A percentile compares a stretch with the other conserved stretches of the same genome.
These are phyloP conservation scores for Fomitopsis serialis DNA, from an alignment of 768 basidiomycete genomes.

Conservation along the genomic window DNA sequence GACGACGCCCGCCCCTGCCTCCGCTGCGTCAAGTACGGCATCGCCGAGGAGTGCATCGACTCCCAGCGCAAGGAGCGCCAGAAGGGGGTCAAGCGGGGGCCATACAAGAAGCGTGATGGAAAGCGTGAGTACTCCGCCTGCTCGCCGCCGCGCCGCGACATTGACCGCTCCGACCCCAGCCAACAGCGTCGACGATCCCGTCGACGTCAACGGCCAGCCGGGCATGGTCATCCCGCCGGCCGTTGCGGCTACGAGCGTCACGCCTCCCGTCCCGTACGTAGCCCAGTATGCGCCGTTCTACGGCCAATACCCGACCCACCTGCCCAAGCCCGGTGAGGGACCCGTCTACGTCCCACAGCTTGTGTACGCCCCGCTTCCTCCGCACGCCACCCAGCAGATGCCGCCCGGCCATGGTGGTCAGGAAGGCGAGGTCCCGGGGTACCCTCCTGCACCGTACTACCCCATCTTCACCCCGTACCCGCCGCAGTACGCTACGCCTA, in stretches of 20 bases:
- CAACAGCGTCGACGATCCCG: conserved; percentile 31
- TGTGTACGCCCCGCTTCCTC: conserved; percentile 38
- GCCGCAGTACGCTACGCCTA: conserved; percentile 43
- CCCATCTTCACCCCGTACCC: conserved; percentile 42
- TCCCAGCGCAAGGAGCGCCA: conserved; percentile 91
- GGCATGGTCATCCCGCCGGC: conserved; percentile 37
- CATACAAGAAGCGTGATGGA: conserved; percentile 95
- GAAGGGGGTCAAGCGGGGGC: conserved; percentile 80
- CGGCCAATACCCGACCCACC: conserved; percentile 44
- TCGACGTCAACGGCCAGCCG: conserved; percentile 7
- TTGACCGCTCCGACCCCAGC: conserved; percentile 37
- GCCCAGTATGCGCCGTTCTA: conserved; percentile 46
- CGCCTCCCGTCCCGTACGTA: conserved; percentile 50
- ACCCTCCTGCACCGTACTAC: conserved; percentile 36
- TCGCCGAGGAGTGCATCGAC: conserved; percentile 82
- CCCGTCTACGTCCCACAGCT: conserved; percentile 47
- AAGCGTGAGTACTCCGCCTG: conserved; percentile 53
- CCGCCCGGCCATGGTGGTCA: conserved; percentile 31
- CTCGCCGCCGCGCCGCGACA: not conserved
- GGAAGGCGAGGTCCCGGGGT: conserved; percentile 36
- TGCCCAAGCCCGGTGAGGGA: conserved; percentile 46
- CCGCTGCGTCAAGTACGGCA: conserved; percentile 88
- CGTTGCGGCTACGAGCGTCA: conserved; percentile 32
- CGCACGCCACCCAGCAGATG: conserved; percentile 34
- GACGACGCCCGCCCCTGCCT: conserved; percentile 90